Evolutionary conservation across 345 rosid genomes (phyloP).

Genomic region (Hibiscus tridactylites): DNA sequence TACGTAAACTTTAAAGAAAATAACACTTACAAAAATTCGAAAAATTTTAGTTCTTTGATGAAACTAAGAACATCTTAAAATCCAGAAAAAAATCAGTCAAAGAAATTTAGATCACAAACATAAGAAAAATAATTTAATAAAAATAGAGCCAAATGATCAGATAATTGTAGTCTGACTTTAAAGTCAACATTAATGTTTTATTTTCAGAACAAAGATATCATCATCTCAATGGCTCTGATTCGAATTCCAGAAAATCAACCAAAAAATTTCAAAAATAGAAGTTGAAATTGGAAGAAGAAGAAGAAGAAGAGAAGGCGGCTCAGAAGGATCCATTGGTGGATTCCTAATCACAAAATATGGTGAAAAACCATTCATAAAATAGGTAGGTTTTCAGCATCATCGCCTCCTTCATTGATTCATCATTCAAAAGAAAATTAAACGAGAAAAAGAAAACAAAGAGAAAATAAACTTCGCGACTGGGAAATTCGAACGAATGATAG

Average conservation of each 20-base stretch:
- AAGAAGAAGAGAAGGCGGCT: conserved; percentile 18
- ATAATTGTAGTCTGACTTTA: conserved; percentile 76
- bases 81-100: no score
- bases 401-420: not conserved
- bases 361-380: not conserved
- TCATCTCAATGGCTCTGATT: conserved; percentile 29
- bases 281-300: not conserved
- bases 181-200: conserved; percentile 35
- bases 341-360: conserved; percentile 28
- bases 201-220: conserved; percentile 29
- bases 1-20: no score
- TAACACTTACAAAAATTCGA: no score
- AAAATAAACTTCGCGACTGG: no score
- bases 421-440: not conserved
- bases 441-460: not conserved
- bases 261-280: not conserved
- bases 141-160: conserved; percentile 41
- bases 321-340: conserved; percentile 62
- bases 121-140: no score
- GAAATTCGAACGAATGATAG: not conserved
- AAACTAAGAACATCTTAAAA: no score
- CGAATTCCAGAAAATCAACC: not conserved
- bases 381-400: not conserved
- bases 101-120: no score
- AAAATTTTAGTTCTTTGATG: no score